These are phyloP conservation scores for Arabidopsis hybrid DNA, from an alignment of 441 rosid genomes.

Conservation along the genomic window DNA sequence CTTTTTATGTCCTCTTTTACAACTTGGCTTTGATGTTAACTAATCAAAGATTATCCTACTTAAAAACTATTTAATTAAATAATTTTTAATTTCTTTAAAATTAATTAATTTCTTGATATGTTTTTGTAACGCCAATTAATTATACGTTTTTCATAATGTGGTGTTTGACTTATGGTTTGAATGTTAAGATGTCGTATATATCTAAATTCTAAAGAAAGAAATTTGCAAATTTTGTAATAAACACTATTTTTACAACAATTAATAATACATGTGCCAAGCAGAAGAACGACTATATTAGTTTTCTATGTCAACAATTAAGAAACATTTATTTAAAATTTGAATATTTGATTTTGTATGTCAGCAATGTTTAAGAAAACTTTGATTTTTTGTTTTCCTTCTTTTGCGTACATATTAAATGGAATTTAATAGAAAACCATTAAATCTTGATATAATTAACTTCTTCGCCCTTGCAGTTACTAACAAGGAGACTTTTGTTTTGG, in stretches of 20 bases:
- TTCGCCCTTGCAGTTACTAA: neutral
- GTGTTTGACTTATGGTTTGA: neutral
- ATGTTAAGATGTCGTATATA: neutral
- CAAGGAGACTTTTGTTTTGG: neutral
- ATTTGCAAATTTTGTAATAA: neutral
- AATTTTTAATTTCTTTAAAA: neutral
- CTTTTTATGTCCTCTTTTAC: slow-evolving; percentile 16
- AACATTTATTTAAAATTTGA: too few species aligned
- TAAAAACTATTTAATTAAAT: neutral
- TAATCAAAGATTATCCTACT: slow-evolving; percentile 30
- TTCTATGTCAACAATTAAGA: too few species aligned
- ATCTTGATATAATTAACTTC: neutral
- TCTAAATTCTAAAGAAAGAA: neutral
- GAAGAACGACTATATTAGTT: too few species aligned
- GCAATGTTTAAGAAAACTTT: neutral
- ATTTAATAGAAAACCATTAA: neutral
- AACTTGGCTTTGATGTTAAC: slow-evolving; percentile 20
- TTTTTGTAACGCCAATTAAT: neutral
- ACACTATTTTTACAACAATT: neutral
- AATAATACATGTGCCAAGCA: neutral
- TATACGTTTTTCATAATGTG: slow-evolving; percentile 6
- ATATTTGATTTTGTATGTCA: neutral
- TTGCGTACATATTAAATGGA: neutral
- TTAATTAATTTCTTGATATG: too few species aligned
- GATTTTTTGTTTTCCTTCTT: neutral